These are phyloP conservation scores for Talaromyces sp. DNA, from an alignment of 2,329 filamentous ascomycete genomes.

Conservation along the genomic window DNA sequence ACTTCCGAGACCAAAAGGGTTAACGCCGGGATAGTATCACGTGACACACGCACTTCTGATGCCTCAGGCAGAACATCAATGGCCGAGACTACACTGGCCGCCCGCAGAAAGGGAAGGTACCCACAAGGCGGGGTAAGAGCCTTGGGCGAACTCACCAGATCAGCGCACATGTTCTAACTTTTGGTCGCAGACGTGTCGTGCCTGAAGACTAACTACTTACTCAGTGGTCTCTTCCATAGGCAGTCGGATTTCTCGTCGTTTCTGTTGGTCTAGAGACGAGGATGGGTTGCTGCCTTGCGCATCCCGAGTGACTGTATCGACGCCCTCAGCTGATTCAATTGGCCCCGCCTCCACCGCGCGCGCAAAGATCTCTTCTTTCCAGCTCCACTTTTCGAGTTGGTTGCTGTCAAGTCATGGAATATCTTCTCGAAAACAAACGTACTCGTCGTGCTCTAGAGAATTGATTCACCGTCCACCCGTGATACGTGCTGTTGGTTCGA, in stretches of 20 bases:
- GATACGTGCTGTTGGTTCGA: background rate
- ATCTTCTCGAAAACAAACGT: background rate
- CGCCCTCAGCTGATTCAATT: background rate
- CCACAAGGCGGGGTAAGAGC: background rate
- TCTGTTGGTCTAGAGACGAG: background rate
- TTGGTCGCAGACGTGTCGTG: background rate
- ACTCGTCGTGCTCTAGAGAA: background rate
- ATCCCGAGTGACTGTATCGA: background rate
- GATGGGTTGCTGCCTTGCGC: background rate
- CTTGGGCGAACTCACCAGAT: background rate
- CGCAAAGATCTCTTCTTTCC: background rate
- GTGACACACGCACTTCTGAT: background rate
- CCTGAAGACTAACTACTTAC: background rate
- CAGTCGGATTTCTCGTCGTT: background rate
- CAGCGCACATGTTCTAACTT: background rate
- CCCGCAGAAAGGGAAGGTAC: background rate
- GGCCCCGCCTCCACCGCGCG: background rate
- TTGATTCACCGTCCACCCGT: background rate
- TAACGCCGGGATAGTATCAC: background rate
- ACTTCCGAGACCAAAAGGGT: constrained; percentile 1
- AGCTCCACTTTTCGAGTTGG: background rate
- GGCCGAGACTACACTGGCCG: background rate
- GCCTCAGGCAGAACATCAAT: background rate
- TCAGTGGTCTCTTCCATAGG: background rate
- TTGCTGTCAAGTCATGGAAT: background rate